A percentile compares a stretch with the other conserved stretches of the same genome.
Evolutionary conservation across 331 rosid species (phyloP).

Genomic region (Spiraea crenata): DNA sequence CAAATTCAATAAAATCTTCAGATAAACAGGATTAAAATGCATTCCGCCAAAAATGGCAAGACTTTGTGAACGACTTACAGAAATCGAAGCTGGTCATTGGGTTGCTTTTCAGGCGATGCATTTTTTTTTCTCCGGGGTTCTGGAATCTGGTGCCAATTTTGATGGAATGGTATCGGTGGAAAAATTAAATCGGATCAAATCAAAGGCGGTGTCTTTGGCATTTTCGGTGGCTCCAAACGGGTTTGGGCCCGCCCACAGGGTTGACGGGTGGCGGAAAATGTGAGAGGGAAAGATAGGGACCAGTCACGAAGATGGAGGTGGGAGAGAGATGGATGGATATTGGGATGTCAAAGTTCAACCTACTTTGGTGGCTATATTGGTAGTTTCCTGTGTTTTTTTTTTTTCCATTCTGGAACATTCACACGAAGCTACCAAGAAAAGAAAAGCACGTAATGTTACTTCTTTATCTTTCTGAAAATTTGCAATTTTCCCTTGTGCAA

Average conservation of each 20-base stretch:
- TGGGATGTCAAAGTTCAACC: no score
- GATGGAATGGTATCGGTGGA: background rate
- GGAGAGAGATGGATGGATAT: no score
- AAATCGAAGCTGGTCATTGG: background rate
- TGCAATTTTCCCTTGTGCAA: no score
- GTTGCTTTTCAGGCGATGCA: background rate
- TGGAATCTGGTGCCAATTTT: background rate
- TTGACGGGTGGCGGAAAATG: background rate
- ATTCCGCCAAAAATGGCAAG: no score
- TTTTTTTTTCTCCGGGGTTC: conserved; percentile 1
- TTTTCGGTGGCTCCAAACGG: conserved; percentile 2
- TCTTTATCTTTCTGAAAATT: no score
- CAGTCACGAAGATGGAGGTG: no score
- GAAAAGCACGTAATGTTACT: no score
- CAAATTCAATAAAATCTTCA: background rate
- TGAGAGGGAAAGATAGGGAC: no score
- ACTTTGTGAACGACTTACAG: background rate
- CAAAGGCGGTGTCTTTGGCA: background rate
- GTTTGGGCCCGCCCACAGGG: background rate
- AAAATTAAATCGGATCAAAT: background rate
- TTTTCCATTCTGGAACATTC: no score
- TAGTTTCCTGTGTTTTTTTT: no score
- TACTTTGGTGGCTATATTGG: no score
- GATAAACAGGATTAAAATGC: background rate
- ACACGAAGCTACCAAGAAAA: no score